Conservation (phyloP, 2,329 filamentous ascomycete genomes). For the Rhinocladiella similis region DNA sequence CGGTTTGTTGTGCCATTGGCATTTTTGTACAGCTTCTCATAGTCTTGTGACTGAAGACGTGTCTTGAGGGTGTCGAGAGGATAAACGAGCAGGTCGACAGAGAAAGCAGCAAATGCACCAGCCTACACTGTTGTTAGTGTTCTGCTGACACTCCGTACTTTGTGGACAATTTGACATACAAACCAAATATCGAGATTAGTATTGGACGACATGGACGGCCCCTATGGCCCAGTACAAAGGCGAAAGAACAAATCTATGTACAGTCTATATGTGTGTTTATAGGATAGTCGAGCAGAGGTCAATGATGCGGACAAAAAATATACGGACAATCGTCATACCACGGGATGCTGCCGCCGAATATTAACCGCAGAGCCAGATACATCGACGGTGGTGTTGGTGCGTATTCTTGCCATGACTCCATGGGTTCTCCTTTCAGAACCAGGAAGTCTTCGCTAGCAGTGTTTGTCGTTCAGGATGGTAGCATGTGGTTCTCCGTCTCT, state of each 20-base stretch:
- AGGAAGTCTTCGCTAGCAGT: too few species aligned
- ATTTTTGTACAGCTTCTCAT: slow-evolving; percentile 62
- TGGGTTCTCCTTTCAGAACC: too few species aligned
- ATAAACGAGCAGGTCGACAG: slow-evolving; percentile 81
- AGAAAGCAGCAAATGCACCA: slow-evolving; percentile 80
- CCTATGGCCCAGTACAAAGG: not conserved
- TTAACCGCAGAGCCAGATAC: not conserved
- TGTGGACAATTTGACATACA: slow-evolving; percentile 42
- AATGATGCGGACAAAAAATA: slow-evolving; percentile 6
- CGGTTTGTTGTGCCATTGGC: slow-evolving; percentile 40
- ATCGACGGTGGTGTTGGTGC: too few species aligned
- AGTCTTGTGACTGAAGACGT: slow-evolving; percentile 76
- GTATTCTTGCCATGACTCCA: too few species aligned
- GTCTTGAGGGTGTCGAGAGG: slow-evolving; percentile 91
- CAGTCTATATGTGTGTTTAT: not conserved
- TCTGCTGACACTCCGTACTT: not conserved
- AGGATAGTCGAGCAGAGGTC: not conserved
- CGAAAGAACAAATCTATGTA: slow-evolving; percentile 5
- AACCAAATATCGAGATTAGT: slow-evolving; percentile 59
- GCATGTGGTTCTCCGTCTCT: too few species aligned
- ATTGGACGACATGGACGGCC: slow-evolving; percentile 45
- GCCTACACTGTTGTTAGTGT: slow-evolving; percentile 55
- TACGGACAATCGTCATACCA: not conserved
- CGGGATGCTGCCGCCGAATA: not conserved
- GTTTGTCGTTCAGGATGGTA: too few species aligned